Evolutionary conservation across 2,329 filamentous ascomycete species (phyloP).

Genomic region (Fusarium camptoceras): DNA sequence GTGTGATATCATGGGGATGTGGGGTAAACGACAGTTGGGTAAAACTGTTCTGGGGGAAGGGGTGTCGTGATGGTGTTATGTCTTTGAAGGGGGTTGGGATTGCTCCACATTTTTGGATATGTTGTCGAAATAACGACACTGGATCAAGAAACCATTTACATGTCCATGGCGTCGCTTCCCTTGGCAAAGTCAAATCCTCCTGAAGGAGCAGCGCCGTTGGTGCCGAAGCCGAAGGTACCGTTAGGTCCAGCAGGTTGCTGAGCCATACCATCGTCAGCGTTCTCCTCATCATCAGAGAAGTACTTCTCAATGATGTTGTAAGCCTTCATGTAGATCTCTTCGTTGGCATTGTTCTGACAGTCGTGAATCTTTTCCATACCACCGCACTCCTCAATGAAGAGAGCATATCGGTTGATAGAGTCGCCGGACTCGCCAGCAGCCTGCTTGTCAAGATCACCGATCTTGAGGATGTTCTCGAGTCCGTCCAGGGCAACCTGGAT

Average conservation of each 20-base stretch:
- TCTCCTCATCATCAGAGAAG: slow-evolving; percentile 98
- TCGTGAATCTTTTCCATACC: slow-evolving; percentile 99
- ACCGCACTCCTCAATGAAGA: slow-evolving; percentile 98
- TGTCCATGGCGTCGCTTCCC: slow-evolving; percentile 73
- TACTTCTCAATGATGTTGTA: slow-evolving; percentile 99
- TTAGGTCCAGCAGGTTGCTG: slow-evolving; percentile 73
- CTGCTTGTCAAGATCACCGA: slow-evolving; percentile 98
- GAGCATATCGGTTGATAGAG: slow-evolving; percentile 92
- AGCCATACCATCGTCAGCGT: slow-evolving; percentile 83
- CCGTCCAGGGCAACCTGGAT: slow-evolving; percentile 98
- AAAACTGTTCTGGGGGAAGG: slow-evolving; percentile 42
- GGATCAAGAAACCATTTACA: slow-evolving; percentile 57
- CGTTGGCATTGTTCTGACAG: slow-evolving; percentile 99
- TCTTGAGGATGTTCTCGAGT: slow-evolving; percentile 99
- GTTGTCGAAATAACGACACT: slow-evolving; percentile 22
- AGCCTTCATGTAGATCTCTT: slow-evolving; percentile 99
- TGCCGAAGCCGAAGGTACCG: slow-evolving; percentile 83
- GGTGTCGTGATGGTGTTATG: slow-evolving; percentile 44
- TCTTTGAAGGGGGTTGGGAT: slow-evolving; percentile 35
- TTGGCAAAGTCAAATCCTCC: slow-evolving; percentile 95
- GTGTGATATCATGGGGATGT: slow-evolving; percentile 49
- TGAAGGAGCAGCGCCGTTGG: slow-evolving; percentile 71
- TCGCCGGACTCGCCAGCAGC: slow-evolving; percentile 78
- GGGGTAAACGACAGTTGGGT: slow-evolving; percentile 42
- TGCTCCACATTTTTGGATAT: slow-evolving; percentile 34